Percentiles rank a stretch among this genome's conserved stretches.
Evolutionary conservation across 768 basidiomycete species (phyloP).

Genomic region (Tylopilus felleus): DNA sequence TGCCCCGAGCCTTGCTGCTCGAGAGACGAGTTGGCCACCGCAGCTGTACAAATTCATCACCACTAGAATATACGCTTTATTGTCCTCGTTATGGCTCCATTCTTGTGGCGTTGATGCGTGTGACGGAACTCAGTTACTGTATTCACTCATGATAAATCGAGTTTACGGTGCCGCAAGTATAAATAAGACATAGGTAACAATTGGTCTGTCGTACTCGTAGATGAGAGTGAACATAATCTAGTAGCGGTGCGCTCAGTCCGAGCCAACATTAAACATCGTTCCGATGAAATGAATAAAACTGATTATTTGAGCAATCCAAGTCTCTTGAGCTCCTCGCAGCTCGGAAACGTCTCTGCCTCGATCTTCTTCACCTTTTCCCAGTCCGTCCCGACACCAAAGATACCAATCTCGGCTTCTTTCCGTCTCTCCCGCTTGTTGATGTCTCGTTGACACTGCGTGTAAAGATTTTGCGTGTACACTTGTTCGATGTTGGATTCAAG

Average conservation of each 20-base stretch:
- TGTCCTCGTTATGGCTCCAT: conserved; percentile 7
- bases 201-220: not conserved
- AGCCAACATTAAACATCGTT: conserved; percentile 9
- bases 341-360: conserved; percentile 63
- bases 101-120: conserved; percentile 13
- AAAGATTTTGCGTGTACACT: conserved; percentile 67
- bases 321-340: conserved; percentile 73
- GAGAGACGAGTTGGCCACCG: not conserved
- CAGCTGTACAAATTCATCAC: conserved; percentile 11
- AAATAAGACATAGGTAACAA: conserved; percentile 22
- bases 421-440: conserved; percentile 63
- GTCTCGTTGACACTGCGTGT: conserved; percentile 67
- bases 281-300: conserved; percentile 7
- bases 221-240: conserved; percentile 10
- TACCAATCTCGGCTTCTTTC: conserved; percentile 74
- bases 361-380: conserved; percentile 84
- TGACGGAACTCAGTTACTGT: no score
- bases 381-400: conserved; percentile 91
- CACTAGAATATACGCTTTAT: conserved; percentile 12
- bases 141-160: not conserved
- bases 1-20: not conserved
- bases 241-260: conserved; percentile 2
- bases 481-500: conserved; percentile 82
- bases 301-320: conserved; percentile 50
- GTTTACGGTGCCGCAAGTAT: conserved; percentile 15